phyloP scores from a whole-genome alignment of 2,329 filamentous ascomycete species.

The Hirsutella minnesotensis region DNA sequence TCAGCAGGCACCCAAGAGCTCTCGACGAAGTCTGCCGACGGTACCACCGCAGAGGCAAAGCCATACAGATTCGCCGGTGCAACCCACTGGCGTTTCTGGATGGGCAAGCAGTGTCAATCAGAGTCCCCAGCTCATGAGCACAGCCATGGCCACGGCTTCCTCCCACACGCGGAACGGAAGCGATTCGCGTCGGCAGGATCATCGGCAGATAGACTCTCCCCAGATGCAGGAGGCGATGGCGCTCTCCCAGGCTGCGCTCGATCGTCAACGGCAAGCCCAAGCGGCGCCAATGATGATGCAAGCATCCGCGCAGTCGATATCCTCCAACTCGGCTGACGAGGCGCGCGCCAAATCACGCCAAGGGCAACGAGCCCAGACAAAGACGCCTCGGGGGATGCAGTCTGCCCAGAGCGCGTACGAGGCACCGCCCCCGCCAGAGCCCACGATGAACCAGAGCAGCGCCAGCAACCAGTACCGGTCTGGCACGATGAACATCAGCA shows the following conservation, averaged over 20 bases:
- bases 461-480: conserved; percentile 1
- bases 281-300: conserved; percentile 12
- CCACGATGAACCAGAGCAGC: background rate
- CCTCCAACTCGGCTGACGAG: conserved; percentile 14
- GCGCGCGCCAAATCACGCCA: conserved; percentile 21
- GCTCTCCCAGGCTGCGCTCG: conserved; percentile 8
- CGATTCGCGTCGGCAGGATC: too few relatives aligned
- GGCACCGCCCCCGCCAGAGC: conserved; percentile 1
- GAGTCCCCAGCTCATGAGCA: background rate
- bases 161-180: too few relatives aligned
- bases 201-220: background rate
- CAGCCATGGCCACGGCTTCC: background rate
- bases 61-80: background rate
- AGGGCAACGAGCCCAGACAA: conserved; percentile 10
- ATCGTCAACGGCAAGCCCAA: conserved; percentile 17
- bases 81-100: background rate
- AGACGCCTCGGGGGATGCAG: conserved; percentile 1
- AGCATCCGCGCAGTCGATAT: conserved; percentile 17
- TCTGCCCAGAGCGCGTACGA: conserved; percentile 3
- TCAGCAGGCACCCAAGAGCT: background rate
- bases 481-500: background rate
- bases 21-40: background rate
- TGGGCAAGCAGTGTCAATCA: background rate
- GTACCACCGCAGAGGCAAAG: background rate
- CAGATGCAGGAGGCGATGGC: conserved; percentile 1